Evolutionary conservation across 2,329 filamentous ascomycete genomes (phyloP).

Genomic region (Delphinella strobiligena): DNA sequence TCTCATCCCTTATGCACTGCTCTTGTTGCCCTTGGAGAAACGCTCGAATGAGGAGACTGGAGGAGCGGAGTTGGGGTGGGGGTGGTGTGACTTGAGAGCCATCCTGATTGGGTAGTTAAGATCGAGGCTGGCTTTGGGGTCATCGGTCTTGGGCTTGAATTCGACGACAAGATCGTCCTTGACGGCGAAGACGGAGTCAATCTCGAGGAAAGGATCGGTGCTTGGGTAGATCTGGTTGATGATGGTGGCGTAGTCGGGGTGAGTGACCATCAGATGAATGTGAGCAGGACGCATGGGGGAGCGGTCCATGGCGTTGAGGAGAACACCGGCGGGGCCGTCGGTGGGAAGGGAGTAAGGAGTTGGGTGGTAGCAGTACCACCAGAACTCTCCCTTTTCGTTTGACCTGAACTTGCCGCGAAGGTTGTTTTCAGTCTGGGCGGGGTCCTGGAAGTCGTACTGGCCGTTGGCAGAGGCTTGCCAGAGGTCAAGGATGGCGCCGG

Average conservation of each 20-base stretch:
- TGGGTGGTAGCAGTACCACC: constrained; percentile 29
- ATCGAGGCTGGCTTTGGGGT: constrained; percentile 43
- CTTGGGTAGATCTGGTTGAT: constrained; percentile 48
- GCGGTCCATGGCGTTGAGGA: constrained; percentile 46
- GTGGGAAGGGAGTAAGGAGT: constrained; percentile 42
- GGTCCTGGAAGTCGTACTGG: constrained; percentile 58
- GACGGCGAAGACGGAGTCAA: constrained; percentile 50
- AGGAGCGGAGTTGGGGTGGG: constrained; percentile 8
- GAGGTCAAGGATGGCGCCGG: constrained; percentile 56
- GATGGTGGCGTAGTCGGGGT: constrained; percentile 43
- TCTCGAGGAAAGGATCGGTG: constrained; percentile 45
- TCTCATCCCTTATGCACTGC: no score
- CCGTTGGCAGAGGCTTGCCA: constrained; percentile 72
- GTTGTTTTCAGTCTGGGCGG: constrained; percentile 57
- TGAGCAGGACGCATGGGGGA: constrained; percentile 52
- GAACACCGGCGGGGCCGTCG: constrained; percentile 46
- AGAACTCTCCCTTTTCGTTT: constrained; percentile 50
- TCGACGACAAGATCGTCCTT: constrained; percentile 49
- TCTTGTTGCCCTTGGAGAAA: no score
- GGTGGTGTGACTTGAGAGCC: constrained; percentile 10
- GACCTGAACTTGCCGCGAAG: constrained; percentile 61
- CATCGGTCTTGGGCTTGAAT: constrained; percentile 39
- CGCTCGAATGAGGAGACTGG: constrained; percentile 4
- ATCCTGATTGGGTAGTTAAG: constrained; percentile 39
- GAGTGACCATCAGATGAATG: constrained; percentile 48